Percentiles rank a stretch among this genome's conserved stretches.
These are phyloP conservation scores for Cladosporium sp. DNA, from an alignment of 2,329 filamentous ascomycete genomes.

Conservation along the genomic window DNA sequence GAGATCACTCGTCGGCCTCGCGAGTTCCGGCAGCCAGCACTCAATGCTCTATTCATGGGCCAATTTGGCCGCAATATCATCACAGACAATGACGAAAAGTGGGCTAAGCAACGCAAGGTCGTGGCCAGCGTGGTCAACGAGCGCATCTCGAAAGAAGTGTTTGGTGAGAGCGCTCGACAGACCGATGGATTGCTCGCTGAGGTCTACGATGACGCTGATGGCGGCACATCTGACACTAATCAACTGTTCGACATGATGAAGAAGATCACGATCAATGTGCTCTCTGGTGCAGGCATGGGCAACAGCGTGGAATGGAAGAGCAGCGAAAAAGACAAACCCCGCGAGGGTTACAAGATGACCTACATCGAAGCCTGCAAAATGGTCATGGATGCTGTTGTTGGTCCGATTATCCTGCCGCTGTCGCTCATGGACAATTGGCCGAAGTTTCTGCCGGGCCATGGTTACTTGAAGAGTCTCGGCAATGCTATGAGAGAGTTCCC, in stretches of 20 bases:
- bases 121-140: slow-evolving; percentile 32
- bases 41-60: slow-evolving; percentile 20
- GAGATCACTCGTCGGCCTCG: slow-evolving; percentile 22
- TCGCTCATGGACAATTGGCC: slow-evolving; percentile 25
- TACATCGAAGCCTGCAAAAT: slow-evolving; percentile 28
- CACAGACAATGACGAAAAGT: slow-evolving; percentile 23
- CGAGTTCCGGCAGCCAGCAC: slow-evolving; percentile 22
- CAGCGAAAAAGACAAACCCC: slow-evolving; percentile 20
- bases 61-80: slow-evolving; percentile 27
- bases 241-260: slow-evolving; percentile 31
- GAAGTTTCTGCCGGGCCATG: slow-evolving; percentile 19
- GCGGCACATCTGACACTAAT: slow-evolving; percentile 17
- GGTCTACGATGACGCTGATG: slow-evolving; percentile 14
- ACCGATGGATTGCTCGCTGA: slow-evolving; percentile 26
- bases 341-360: slow-evolving; percentile 27
- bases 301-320: slow-evolving; percentile 23
- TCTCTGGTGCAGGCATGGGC: slow-evolving; percentile 31
- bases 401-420: slow-evolving; percentile 24
- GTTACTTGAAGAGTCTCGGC: slow-evolving; percentile 16
- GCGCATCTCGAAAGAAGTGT: slow-evolving; percentile 29
- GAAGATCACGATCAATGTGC: slow-evolving; percentile 32
- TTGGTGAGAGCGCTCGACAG: slow-evolving; percentile 26
- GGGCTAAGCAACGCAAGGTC: slow-evolving; percentile 30
- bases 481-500: slow-evolving; percentile 26
- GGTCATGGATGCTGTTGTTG: slow-evolving; percentile 21